phyloP scores from a whole-genome alignment of 768 basidiomycete species.

The Panus rudis region DNA sequence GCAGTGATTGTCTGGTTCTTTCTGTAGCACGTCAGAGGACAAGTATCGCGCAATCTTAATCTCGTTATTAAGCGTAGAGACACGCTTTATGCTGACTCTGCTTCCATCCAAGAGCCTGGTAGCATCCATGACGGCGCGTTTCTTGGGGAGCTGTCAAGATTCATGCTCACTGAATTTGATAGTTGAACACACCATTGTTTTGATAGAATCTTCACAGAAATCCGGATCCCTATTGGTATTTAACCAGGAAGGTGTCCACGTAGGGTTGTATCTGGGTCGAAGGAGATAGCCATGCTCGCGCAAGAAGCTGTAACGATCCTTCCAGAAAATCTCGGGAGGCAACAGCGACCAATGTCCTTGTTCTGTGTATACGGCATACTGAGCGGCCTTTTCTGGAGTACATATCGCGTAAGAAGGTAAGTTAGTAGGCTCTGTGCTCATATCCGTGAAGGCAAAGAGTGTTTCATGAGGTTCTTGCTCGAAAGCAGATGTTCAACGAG shows the following conservation, averaged over 20 bases:
- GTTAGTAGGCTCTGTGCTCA: too few relatives aligned
- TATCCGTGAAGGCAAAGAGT: too few relatives aligned
- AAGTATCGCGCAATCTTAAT: slow-evolving; percentile 14
- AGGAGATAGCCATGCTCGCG: slow-evolving; percentile 11
- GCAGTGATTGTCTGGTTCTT: slow-evolving; percentile 20
- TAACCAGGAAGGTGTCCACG: slow-evolving; percentile 14
- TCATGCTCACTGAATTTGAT: not conserved
- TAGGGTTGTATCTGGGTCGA: slow-evolving; percentile 4
- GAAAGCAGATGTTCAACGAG: too few relatives aligned
- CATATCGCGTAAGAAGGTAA: not conserved
- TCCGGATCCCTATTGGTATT: not conserved
- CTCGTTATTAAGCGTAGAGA: slow-evolving; percentile 3
- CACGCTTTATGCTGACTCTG: slow-evolving; percentile 20
- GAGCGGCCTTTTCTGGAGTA: not conserved
- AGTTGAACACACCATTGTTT: not conserved
- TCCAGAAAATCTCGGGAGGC: slow-evolving; percentile 13
- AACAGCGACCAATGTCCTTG: too few relatives aligned
- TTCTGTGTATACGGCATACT: not conserved
- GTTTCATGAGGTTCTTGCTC: too few relatives aligned
- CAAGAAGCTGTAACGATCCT: slow-evolving; percentile 9
- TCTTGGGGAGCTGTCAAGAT: too few relatives aligned
- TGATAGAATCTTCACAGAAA: slow-evolving; percentile 9
- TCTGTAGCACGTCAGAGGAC: slow-evolving; percentile 11
- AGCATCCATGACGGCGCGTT: slow-evolving; percentile 14
- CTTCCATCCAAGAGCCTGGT: not conserved